A percentile compares a stretch with the other conserved stretches of the same genome.
Conservation (phyloP, 2,329 filamentous ascomycete species). For the Venturia carpophila region DNA sequence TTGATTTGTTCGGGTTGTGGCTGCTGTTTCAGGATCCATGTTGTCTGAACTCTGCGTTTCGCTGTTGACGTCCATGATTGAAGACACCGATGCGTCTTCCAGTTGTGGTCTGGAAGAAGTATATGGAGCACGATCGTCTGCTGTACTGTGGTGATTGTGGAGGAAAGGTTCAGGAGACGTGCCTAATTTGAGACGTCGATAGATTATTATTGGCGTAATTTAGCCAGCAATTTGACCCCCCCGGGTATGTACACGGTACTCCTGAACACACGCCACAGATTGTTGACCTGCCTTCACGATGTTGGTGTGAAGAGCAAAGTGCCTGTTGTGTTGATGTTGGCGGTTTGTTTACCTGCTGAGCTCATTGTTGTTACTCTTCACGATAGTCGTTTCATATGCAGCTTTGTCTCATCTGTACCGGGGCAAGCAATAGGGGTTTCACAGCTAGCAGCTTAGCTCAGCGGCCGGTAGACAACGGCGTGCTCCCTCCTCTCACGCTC, state of each 20-base stretch:
- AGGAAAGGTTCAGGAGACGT: slow-evolving; percentile 2
- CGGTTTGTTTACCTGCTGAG: no score
- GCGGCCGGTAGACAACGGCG: no score
- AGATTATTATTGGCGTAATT: slow-evolving; percentile 11
- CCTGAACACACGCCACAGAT: no score
- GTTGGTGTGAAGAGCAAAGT: no score
- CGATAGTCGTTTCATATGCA: no score
- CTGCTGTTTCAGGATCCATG: background rate
- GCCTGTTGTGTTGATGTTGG: no score
- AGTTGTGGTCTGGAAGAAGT: background rate
- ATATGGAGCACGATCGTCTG: background rate
- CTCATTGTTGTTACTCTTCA: no score
- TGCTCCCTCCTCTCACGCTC: background rate
- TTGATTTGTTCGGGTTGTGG: background rate
- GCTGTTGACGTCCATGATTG: background rate
- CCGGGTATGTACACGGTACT: no score
- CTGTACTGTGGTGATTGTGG: background rate
- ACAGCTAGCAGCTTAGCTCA: background rate
- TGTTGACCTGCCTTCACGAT: no score
- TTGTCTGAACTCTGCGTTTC: background rate
- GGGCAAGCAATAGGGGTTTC: background rate
- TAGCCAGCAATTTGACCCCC: background rate
- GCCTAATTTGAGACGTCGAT: slow-evolving; percentile 1
- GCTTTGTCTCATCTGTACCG: background rate
- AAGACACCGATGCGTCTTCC: background rate